Conservation (phyloP, 2,329 filamentous ascomycete species). For the Phyllosticta ampelicida region DNA sequence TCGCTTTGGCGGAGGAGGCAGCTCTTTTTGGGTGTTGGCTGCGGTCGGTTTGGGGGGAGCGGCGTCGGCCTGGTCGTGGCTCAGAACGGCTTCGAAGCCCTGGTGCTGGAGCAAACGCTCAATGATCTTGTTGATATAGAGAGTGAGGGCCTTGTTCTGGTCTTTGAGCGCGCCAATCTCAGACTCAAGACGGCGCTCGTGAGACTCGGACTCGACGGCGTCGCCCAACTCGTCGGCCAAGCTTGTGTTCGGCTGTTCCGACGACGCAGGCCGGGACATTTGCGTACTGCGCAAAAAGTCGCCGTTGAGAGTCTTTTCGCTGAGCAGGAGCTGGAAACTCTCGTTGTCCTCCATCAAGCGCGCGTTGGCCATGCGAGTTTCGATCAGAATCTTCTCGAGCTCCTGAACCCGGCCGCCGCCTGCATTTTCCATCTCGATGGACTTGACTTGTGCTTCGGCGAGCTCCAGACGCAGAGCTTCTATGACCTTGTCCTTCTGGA, state of each 20-base stretch:
- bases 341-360: slow-evolving; percentile 97
- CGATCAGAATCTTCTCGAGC: slow-evolving; percentile 81
- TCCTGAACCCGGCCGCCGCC: slow-evolving; percentile 80
- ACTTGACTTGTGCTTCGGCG: slow-evolving; percentile 88
- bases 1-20: slow-evolving; percentile 53
- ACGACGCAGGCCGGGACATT: slow-evolving; percentile 17
- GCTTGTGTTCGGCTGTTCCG: slow-evolving; percentile 22
- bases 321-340: slow-evolving; percentile 88
- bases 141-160: slow-evolving; percentile 90
- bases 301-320: slow-evolving; percentile 90
- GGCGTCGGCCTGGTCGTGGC: slow-evolving; percentile 49
- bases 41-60: slow-evolving; percentile 17
- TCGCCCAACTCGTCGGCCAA: slow-evolving; percentile 78
- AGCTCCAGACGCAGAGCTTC: slow-evolving; percentile 85
- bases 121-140: slow-evolving; percentile 99
- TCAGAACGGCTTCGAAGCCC: slow-evolving; percentile 87
- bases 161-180: slow-evolving; percentile 76
- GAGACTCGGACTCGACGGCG: slow-evolving; percentile 34
- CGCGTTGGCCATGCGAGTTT: slow-evolving; percentile 91
- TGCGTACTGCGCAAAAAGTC: slow-evolving; percentile 61
- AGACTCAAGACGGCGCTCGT: slow-evolving; percentile 55
- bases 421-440: slow-evolving; percentile 87
- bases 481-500: slow-evolving; percentile 95
- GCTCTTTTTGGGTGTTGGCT: slow-evolving; percentile 65
- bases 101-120: slow-evolving; percentile 88